Evolutionary conservation across 495 filamentous ascomycete genomes (phyloP), one percentile per base, ranked within the genome.

Genomic region (Aspergillus biplanus): DNA sequence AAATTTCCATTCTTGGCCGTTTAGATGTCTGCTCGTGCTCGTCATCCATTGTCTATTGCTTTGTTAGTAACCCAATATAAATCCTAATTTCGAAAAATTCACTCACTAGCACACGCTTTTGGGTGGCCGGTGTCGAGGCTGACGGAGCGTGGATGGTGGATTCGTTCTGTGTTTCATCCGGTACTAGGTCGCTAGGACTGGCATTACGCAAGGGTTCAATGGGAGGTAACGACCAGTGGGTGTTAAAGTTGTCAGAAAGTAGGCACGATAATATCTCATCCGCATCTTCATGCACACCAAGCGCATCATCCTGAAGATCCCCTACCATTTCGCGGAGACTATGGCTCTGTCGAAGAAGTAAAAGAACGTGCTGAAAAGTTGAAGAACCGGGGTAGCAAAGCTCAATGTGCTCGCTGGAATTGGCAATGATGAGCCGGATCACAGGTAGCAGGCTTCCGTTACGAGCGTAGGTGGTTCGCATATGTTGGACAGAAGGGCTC

Each of bases 371-470:
- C 49, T 80, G 73, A 0, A 69, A 48, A 34, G 69, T 70, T 1
- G 75, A 63, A 35, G 82, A 46, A n/a, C 77, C 66, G 6, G 83
- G 78, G 27, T 85, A 69, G 58, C 82, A 86, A 42, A 76, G 73
- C 59, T 83, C 78, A 44, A 87, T 76, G 61, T 88, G 86, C 64
- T 88, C 85, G 52, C 81, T 79, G 5, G 83, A 78, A 59, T 82
- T 84, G 35, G 81, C 75, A 7, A 87, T 74, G 11, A 87, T 61
- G 9, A 87, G 70, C 61, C 80, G 76, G 33, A 87, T 74, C n/a
- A 85, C 75, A 3, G 83, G 83, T 16, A 83, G 66, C 48, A 80
- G 69, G 32, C 74, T 65, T 18, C 73, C 73, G 47, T 78, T 72
- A 1, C 75, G 76, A 54, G 77, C 71, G 65, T 73, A 77, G 6